Percentiles rank a stretch among this genome's conserved stretches.
Evolutionary conservation across 306 rosid species (phyloP).

Genomic region (Cucumis cinereus): DNA sequence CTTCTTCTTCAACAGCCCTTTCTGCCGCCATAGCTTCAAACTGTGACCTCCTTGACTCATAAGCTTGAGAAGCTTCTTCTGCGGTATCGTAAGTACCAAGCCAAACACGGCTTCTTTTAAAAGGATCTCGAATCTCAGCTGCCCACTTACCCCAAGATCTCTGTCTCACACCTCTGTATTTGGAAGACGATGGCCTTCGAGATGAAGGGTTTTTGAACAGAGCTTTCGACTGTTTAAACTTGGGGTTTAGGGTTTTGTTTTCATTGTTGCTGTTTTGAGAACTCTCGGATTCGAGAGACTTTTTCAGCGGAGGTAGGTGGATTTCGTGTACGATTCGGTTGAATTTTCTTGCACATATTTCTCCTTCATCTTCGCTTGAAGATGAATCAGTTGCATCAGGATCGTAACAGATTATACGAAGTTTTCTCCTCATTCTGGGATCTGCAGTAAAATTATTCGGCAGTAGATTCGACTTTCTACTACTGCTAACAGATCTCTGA

Average conservation of each 20-base stretch:
- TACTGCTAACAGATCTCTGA: neutral
- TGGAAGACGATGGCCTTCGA: constrained; percentile 16
- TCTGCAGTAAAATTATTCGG: neutral
- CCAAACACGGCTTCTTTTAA: constrained; percentile 42
- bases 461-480: constrained; percentile 15
- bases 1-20: neutral
- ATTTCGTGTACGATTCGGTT: constrained; percentile 21
- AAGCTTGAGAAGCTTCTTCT: constrained; percentile 60
- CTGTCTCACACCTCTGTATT: constrained; percentile 62
- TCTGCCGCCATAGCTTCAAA: constrained; percentile 31
- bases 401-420: constrained; percentile 43
- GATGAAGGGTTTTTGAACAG: constrained; percentile 10
- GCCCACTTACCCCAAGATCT: constrained; percentile 93
- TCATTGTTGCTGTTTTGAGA: constrained; percentile 27
- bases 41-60: constrained; percentile 38
- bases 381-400: constrained; percentile 76
- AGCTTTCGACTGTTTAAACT: constrained; percentile 11
- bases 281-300: constrained; percentile 15
- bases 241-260: constrained; percentile 8
- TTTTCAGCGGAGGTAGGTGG: constrained; percentile 15
- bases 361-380: constrained; percentile 56
- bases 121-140: constrained; percentile 85
- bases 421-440: constrained; percentile 24
- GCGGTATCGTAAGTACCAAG: constrained; percentile 68
- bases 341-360: neutral